phyloP scores from a whole-genome alignment of 2,329 filamentous ascomycete species.

The Aspergillus unguis region DNA sequence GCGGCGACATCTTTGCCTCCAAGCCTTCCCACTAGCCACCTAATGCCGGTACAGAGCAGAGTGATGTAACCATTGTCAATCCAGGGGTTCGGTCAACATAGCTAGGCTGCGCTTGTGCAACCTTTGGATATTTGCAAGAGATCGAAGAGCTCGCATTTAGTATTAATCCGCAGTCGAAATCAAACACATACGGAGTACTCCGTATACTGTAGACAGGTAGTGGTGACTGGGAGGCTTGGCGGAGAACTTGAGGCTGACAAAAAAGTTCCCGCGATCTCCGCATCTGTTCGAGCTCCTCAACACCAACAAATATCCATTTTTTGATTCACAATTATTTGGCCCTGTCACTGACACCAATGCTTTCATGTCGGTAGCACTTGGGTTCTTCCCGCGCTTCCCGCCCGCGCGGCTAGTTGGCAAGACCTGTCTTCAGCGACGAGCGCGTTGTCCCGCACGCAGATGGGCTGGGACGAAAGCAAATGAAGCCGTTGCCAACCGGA shows the following conservation, averaged over 20 bases:
- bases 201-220: no score
- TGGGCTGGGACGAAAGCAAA: slow-evolving; percentile 18
- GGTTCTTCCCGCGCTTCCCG: slow-evolving; percentile 16
- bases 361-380: slow-evolving; percentile 22
- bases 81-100: no score
- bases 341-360: slow-evolving; percentile 2
- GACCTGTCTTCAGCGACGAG: slow-evolving; percentile 3
- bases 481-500: slow-evolving; percentile 3
- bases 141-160: no score
- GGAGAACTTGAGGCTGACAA: not conserved
- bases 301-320: not conserved
- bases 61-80: no score
- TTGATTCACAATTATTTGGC: not conserved
- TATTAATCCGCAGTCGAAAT: no score
- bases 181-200: no score
- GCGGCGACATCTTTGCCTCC: not conserved
- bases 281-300: not conserved
- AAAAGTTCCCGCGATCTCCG: not conserved
- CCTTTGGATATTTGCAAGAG: no score
- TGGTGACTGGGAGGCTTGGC: no score
- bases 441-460: slow-evolving; percentile 10
- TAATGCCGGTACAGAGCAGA: no score
- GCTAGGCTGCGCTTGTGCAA: no score
- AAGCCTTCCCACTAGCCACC: no score
- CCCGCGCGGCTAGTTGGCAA: slow-evolving; percentile 20